Conservation (phyloP, 2,329 filamentous ascomycete genomes). For the Domatiomyces catenatus region DNA sequence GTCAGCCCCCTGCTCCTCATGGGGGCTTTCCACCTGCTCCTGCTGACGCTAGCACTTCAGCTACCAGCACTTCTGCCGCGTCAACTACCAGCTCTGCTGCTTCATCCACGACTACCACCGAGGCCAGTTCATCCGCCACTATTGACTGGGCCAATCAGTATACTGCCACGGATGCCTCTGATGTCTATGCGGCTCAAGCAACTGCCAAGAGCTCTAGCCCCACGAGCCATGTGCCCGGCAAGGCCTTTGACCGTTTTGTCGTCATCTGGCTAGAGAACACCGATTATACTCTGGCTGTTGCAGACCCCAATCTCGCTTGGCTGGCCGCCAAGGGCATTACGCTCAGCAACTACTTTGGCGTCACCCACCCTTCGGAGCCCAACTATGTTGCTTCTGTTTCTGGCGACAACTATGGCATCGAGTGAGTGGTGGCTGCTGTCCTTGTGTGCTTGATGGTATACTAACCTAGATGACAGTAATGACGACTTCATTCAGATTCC, state of each 20-base stretch:
- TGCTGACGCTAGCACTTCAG: too few relatives aligned
- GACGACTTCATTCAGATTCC: conserved; percentile 47
- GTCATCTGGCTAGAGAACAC: conserved; percentile 69
- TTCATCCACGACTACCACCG: too few relatives aligned
- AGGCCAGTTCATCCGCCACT: background rate
- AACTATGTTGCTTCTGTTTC: conserved; percentile 57
- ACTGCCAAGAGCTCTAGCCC: conserved; percentile 47
- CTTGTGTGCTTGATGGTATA: conserved; percentile 4
- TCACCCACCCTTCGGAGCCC: conserved; percentile 60
- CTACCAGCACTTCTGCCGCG: too few relatives aligned
- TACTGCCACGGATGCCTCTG: conserved; percentile 12
- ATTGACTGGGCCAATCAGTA: background rate
- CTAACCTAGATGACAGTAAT: conserved; percentile 29
- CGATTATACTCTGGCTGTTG: conserved; percentile 47
- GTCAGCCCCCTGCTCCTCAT: too few relatives aligned
- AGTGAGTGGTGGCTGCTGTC: conserved; percentile 10
- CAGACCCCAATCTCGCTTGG: conserved; percentile 36
- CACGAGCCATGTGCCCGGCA: conserved; percentile 50
- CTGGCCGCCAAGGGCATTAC: conserved; percentile 48
- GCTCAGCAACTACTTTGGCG: conserved; percentile 43
- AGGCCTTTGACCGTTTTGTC: conserved; percentile 56
- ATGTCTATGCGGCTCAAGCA: conserved; percentile 24
- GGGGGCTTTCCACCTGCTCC: too few relatives aligned
- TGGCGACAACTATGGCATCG: conserved; percentile 60
- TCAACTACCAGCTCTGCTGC: too few relatives aligned